A percentile compares a stretch with the other conserved stretches of the same genome.
Conservation (phyloP, 1,139 yeast species). For the Pichiaceae sp. region DNA sequence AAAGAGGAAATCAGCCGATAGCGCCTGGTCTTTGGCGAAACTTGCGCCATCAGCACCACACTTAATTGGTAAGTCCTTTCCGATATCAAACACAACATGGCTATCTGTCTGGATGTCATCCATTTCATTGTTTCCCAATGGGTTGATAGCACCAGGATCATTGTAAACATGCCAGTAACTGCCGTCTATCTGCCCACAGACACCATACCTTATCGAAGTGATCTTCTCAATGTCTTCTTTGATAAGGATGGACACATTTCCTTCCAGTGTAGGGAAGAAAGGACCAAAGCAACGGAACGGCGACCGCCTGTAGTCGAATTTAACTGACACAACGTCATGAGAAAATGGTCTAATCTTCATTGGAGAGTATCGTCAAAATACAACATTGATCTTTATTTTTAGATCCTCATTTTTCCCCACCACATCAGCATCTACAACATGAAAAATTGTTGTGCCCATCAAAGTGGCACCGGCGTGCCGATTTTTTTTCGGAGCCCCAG, state of each 20-base stretch:
- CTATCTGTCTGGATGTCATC: background rate
- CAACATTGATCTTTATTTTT: no score
- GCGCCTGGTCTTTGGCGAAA: background rate
- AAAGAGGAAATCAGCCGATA: background rate
- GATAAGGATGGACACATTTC: background rate
- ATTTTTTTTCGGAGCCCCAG: background rate
- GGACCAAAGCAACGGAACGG: conserved; percentile 3
- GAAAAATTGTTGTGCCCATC: no score
- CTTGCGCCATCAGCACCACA: background rate
- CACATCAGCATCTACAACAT: no score
- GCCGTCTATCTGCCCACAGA: background rate
- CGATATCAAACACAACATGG: background rate
- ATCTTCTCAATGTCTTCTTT: background rate
- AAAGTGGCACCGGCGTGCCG: no score
- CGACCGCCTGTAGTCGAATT: background rate
- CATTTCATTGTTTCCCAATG: no score
- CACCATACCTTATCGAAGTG: background rate
- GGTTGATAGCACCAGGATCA: no score
- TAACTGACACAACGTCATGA: background rate
- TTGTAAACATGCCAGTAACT: background rate
- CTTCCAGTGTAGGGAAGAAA: background rate
- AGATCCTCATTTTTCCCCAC: no score
- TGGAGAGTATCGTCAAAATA: no score
- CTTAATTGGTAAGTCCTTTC: background rate
- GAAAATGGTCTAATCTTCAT: no score